Evolutionary conservation across 2,329 filamentous ascomycete species (phyloP).

Genomic region (Seiridium cupressi): DNA sequence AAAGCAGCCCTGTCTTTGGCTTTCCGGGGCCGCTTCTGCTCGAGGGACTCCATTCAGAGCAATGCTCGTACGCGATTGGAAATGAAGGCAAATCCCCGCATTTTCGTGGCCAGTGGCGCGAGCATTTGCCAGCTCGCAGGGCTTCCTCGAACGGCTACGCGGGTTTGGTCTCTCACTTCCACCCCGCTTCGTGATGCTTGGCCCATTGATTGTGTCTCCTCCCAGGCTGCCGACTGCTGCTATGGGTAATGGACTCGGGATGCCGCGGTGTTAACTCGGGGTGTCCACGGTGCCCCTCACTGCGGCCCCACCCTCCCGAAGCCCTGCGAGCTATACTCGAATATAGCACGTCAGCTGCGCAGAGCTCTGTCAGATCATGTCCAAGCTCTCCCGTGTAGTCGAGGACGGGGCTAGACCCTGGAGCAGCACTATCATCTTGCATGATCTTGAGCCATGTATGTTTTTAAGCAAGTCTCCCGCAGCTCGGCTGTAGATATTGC

Average conservation of each 20-base stretch:
- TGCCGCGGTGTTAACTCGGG: constrained; percentile 1
- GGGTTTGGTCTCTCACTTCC: neutral
- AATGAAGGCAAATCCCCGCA: constrained; percentile 3
- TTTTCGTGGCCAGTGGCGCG: neutral
- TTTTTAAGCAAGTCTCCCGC: too few relatives aligned
- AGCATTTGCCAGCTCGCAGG: neutral
- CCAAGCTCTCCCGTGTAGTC: too few relatives aligned
- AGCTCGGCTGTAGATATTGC: too few relatives aligned
- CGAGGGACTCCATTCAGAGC: neutral
- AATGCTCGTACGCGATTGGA: constrained; percentile 3
- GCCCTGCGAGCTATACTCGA: neutral
- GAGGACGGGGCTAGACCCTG: too few relatives aligned
- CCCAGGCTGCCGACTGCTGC: neutral
- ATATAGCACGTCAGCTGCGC: neutral
- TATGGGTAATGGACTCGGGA: neutral
- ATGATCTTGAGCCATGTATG: too few relatives aligned
- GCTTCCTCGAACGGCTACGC: neutral
- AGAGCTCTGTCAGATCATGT: too few relatives aligned
- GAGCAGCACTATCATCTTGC: too few relatives aligned
- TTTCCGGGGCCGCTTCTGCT: neutral
- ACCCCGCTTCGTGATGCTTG: constrained; percentile 6
- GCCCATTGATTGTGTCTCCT: neutral
- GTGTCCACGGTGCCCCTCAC: neutral
- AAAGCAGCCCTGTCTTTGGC: neutral
- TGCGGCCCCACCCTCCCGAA: neutral